These are phyloP conservation scores for Annulohypoxylon nitens DNA, from an alignment of 495 filamentous ascomycete genomes.

Conservation along the genomic window DNA sequence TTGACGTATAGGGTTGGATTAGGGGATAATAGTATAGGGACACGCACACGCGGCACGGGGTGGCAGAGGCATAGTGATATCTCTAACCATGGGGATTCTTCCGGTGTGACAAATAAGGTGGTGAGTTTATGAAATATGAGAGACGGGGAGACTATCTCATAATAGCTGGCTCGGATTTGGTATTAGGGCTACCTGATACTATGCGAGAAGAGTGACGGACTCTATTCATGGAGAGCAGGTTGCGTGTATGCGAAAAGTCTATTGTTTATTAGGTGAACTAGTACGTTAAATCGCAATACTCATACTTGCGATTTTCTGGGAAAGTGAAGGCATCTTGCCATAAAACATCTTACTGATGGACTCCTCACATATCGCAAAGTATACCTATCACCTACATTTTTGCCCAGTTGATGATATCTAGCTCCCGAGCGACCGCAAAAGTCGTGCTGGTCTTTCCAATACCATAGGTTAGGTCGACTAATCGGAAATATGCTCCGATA, in stretches of 20 bases:
- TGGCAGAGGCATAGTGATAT: background rate
- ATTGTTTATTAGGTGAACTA: background rate
- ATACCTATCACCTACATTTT: too few relatives aligned
- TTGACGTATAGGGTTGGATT: background rate
- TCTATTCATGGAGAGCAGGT: background rate
- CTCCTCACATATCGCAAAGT: background rate
- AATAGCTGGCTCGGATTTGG: slow-evolving; percentile 17
- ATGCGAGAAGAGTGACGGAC: background rate
- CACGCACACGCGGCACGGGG: slow-evolving; percentile 3
- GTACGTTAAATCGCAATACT: background rate
- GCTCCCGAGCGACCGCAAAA: background rate
- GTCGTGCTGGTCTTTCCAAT: background rate
- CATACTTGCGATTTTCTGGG: background rate
- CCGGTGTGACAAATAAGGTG: background rate
- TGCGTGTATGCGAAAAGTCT: slow-evolving; percentile 6
- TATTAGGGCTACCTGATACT: background rate
- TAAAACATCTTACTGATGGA: background rate
- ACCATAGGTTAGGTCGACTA: background rate
- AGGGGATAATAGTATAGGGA: background rate
- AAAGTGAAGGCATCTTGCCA: background rate
- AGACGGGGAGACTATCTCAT: slow-evolving; percentile 11
- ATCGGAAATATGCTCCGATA: background rate
- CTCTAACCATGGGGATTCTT: background rate
- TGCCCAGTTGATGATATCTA: background rate
- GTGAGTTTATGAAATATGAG: background rate